Evolutionary conservation across 2,329 filamentous ascomycete genomes (phyloP).

Genomic region (Aaosphaeria pasadenensis): DNA sequence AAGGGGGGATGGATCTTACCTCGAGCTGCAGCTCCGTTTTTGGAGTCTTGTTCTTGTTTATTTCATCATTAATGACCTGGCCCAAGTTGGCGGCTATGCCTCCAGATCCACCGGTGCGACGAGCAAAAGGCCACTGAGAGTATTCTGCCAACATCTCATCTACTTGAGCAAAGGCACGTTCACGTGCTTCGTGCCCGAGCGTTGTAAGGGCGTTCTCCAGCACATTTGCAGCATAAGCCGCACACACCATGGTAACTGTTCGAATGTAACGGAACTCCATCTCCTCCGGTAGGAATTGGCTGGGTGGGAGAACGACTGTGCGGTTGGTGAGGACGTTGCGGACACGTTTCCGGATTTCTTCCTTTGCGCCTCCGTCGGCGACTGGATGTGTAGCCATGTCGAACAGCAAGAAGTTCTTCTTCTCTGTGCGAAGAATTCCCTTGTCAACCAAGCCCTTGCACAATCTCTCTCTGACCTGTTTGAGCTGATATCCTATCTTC

Average conservation of each 20-base stretch:
- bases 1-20: slow-evolving; percentile 50
- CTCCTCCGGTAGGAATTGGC: slow-evolving; percentile 88
- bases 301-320: slow-evolving; percentile 83
- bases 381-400: slow-evolving; percentile 99
- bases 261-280: slow-evolving; percentile 91
- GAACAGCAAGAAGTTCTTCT: slow-evolving; percentile 98
- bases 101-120: slow-evolving; percentile 69
- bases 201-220: slow-evolving; percentile 96
- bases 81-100: slow-evolving; percentile 92
- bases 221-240: slow-evolving; percentile 95
- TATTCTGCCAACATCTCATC: slow-evolving; percentile 95
- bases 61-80: slow-evolving; percentile 81
- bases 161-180: slow-evolving; percentile 93
- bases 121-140: slow-evolving; percentile 94
- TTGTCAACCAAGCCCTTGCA: slow-evolving; percentile 98
- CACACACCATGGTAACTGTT: slow-evolving; percentile 95
- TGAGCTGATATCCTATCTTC: slow-evolving; percentile 99
- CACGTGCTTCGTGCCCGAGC: slow-evolving; percentile 88
- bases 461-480: slow-evolving; percentile 95
- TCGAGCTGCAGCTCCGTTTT: slow-evolving; percentile 96
- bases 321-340: slow-evolving; percentile 89
- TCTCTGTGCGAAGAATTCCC: slow-evolving; percentile 96
- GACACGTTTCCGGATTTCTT: slow-evolving; percentile 91
- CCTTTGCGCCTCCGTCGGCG: slow-evolving; percentile 93
- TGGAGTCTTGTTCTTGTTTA: slow-evolving; percentile 66